phyloP scores from a whole-genome alignment of 2,329 filamentous ascomycete genomes.

The Colletotrichum tropicicola region DNA sequence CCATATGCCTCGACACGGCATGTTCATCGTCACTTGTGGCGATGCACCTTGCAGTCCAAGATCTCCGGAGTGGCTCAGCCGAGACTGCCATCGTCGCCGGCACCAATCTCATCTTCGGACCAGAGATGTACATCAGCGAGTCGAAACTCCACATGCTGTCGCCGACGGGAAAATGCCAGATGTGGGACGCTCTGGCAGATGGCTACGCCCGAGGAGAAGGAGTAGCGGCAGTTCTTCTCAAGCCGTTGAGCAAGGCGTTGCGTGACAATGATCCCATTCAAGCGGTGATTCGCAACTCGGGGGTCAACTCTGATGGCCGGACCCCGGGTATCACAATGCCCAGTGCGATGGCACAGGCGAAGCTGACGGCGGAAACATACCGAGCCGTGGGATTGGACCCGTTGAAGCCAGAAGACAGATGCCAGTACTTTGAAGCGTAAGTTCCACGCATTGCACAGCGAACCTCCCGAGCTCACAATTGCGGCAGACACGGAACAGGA shows the following conservation, averaged over 20 bases:
- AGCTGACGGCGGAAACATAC: constrained; percentile 42
- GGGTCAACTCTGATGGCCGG: constrained; percentile 51
- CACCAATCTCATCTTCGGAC: constrained; percentile 34
- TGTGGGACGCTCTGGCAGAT: constrained; percentile 40
- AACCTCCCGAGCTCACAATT: not conserved
- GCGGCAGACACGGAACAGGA: constrained; percentile 48
- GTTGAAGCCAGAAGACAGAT: constrained; percentile 39
- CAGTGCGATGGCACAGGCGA: constrained; percentile 43
- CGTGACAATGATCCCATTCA: constrained; percentile 45
- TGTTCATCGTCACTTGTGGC: constrained; percentile 54
- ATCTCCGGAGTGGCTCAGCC: constrained; percentile 41
- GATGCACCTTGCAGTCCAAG: constrained; percentile 49
- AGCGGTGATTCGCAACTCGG: constrained; percentile 44
- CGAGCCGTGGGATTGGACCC: constrained; percentile 29
- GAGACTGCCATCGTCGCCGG: constrained; percentile 40
- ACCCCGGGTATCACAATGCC: constrained; percentile 54
- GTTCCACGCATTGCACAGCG: constrained; percentile 35
- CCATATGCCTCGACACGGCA: constrained; percentile 53
- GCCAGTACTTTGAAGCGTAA: constrained; percentile 50
- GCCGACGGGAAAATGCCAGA: constrained; percentile 34
- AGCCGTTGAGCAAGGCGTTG: constrained; percentile 56
- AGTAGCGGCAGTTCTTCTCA: constrained; percentile 57
- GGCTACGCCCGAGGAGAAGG: constrained; percentile 54
- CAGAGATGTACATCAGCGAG: constrained; percentile 28
- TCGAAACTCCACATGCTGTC: constrained; percentile 29